A percentile compares a stretch with the other conserved stretches of the same genome.
Evolutionary conservation across 371 early-diverging fungal genomes (phyloP).

Genomic region (Zancudomyces culisetae): DNA sequence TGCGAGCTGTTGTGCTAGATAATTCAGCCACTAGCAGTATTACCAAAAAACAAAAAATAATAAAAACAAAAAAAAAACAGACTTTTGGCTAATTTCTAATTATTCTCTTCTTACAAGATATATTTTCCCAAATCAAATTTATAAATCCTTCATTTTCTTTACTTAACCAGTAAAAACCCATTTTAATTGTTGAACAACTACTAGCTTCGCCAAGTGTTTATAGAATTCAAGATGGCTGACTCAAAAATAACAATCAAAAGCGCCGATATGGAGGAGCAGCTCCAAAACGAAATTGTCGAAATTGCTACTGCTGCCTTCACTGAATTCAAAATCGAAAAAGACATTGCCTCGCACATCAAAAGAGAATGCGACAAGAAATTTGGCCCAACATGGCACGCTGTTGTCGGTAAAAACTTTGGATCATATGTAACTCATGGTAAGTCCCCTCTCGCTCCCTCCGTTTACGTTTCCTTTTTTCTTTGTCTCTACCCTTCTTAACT

Average conservation of each 20-base stretch:
- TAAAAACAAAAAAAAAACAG: too few relatives aligned
- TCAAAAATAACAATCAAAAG: conserved; percentile 83
- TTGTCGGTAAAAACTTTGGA: conserved; percentile 95
- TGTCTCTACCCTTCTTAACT: too few relatives aligned
- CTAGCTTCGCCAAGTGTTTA: too few relatives aligned
- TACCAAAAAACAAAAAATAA: too few relatives aligned
- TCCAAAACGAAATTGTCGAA: conserved; percentile 89
- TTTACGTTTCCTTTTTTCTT: background rate
- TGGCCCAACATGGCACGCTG: conserved; percentile 94
- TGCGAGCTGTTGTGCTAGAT: too few relatives aligned
- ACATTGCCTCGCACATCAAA: conserved; percentile 92
- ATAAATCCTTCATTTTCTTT: too few relatives aligned
- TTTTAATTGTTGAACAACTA: too few relatives aligned
- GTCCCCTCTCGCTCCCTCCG: background rate
- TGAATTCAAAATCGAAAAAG: conserved; percentile 88
- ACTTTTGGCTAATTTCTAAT: too few relatives aligned
- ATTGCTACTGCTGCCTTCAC: conserved; percentile 80
- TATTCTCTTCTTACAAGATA: too few relatives aligned
- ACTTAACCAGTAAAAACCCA: too few relatives aligned
- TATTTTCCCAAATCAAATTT: too few relatives aligned
- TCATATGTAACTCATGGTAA: conserved; percentile 93
- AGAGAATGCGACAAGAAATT: conserved; percentile 95
- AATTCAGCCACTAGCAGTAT: too few relatives aligned
- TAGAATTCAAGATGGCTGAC: conserved; percentile 25
- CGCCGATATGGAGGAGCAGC: conserved; percentile 93